Evolutionary conservation across 2,329 filamentous ascomycete genomes (phyloP), one percentile per base, ranked within the genome.

Genomic region (Sarocladiaceae sp.): DNA sequence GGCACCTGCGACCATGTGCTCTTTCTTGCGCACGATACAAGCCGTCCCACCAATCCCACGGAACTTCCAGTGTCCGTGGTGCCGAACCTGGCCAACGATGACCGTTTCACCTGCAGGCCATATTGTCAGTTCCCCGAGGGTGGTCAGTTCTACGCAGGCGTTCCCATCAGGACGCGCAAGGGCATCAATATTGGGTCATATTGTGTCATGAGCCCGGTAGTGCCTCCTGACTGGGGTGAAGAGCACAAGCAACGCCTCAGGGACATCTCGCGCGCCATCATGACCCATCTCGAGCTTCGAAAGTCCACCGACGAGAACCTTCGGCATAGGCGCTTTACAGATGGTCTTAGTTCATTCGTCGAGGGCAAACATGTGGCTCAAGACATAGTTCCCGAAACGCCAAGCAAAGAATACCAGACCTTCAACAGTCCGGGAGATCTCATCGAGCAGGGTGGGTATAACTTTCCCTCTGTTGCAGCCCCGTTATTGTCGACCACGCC

Each of bases 161-260:
- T 72, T 0, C 72, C 73, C 2, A 71, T 75, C 12, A 65, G 68
- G 0, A 69, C 69, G 0, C 63, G 58, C 0, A 57, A 62, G 3
- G 71, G 70, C 17, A 66, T 74, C 53, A 70, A 73, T 48, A 75
- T 75, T 3, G 73, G 72, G 3, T 66, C 70, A 0, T 67, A 66
- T 10, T 71, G 67, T 39, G 63, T 73, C 1, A 57, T 66, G 13
- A 55, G 59, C 35, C 47, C 36, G 17, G 57, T 49, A 31, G 50
- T 20, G 3, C 52, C 46, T 40, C 48, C 20, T 4, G 15, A 11
- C 2, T 66, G 69, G 56, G 60, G 59, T 5, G 59, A 64, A 3
- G 33, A 53, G 1, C 56, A 63, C 13, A 60, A 67, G 0, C 57
- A 57, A 0, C 56, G 58, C 10, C 49, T 71, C 26, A 57, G 59